A percentile compares a stretch with the other conserved stretches of the same genome.
These are phyloP conservation scores for Heterobasidion parviporum DNA, from an alignment of 1,284 basidiomycete species.

Conservation along the genomic window DNA sequence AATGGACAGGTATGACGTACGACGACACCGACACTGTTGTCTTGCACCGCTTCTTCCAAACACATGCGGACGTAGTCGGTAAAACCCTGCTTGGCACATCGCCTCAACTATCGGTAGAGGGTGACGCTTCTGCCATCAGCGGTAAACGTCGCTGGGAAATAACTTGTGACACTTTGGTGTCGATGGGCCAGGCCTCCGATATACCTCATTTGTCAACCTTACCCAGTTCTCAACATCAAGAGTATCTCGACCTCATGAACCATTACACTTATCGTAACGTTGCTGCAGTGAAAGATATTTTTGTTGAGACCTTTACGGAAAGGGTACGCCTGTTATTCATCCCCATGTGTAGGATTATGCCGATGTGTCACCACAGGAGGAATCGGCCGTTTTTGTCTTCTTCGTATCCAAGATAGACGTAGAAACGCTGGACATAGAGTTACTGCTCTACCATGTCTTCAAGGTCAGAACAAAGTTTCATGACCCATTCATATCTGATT, in stretches of 20 bases:
- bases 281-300: slow-evolving; percentile 56
- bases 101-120: slow-evolving; percentile 46
- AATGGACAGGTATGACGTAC: slow-evolving; percentile 65
- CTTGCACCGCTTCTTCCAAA: slow-evolving; percentile 76
- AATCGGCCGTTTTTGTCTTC: slow-evolving; percentile 51
- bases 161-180: slow-evolving; percentile 68
- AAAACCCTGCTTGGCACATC: slow-evolving; percentile 73
- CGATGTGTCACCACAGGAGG: slow-evolving; percentile 28
- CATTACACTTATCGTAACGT: slow-evolving; percentile 59
- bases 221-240: slow-evolving; percentile 45
- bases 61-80: slow-evolving; percentile 78
- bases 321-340: slow-evolving; percentile 27
- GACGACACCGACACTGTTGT: slow-evolving; percentile 80
- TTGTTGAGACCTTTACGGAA: slow-evolving; percentile 50
- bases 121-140: slow-evolving; percentile 44
- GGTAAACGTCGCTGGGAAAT: slow-evolving; percentile 75
- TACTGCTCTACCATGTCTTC: slow-evolving; percentile 79
- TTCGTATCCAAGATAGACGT: slow-evolving; percentile 66
- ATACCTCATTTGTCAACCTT: slow-evolving; percentile 46
- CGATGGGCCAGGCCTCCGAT: slow-evolving; percentile 67
- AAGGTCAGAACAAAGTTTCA: slow-evolving; percentile 38
- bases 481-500: not conserved
- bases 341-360: not conserved
- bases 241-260: slow-evolving; percentile 63
- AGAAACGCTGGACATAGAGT: slow-evolving; percentile 79